Evolutionary conservation across 176 grass and related monocot genomes (phyloP), one percentile per base, ranked within the genome.

Genomic region (Cenchrus fungigraminus): DNA sequence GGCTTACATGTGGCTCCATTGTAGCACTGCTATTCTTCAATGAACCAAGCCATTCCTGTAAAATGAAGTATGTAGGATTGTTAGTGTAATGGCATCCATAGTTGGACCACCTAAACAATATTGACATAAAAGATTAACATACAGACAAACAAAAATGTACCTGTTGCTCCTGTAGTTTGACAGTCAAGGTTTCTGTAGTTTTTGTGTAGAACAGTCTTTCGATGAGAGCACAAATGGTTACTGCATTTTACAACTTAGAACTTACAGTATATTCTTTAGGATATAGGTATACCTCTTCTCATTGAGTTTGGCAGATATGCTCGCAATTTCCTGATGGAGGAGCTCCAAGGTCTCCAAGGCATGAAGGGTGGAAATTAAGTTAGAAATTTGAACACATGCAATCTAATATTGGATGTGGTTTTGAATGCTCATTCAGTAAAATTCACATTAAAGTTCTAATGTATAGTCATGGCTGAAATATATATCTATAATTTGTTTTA

Each of bases 291-390:
- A 95, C 95, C 91, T 92, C 83, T 89, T 95, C 69, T 91, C 82
- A 76, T 17, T 83, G 44, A 90, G 80, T 79, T 88, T 93, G 78
- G 71, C 31, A 65, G 60, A 76, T 57, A 70, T 66, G 80, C 40
- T 93, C 82, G 59, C 63, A 68, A 88, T 86, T 91, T 93, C 92
- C 91, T 95, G 91, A 74, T 90, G 85, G 29, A 98, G 92, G 77
- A 98, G 91, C 85, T 95, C 92, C 79, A 93, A 82, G 31, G 92
- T 93, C 95, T 98, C 37, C 68, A 89, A 78, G 56, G 76, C 58
- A 89, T 67, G 40, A 79, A 86, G 47, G 17, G 19, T 49, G 20
- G n/a, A 19, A 76, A 84, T 50, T 8, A 77, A 44, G 16, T 82
- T 59, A 77, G 64, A 70, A 70, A 47, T 85, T 43, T 11, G 12